Evolutionary conservation across 2,329 filamentous ascomycete species (phyloP).

Genomic region (Aotearoamyces nothofagi): DNA sequence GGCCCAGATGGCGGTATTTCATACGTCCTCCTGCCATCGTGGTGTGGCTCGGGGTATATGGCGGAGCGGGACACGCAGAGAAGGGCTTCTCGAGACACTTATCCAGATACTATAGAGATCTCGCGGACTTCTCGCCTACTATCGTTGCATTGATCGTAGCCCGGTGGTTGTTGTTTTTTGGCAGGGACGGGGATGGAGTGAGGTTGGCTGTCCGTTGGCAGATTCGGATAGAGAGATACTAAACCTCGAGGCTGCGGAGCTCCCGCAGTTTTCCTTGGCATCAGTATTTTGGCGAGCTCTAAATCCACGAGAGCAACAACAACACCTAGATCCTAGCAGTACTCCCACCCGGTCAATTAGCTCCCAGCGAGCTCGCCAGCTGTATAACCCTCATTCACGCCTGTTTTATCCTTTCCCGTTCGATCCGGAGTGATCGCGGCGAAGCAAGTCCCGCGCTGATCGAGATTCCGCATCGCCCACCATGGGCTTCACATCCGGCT

Average conservation of each 20-base stretch:
- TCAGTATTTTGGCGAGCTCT: constrained; percentile 10
- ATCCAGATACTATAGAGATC: background rate
- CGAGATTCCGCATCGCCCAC: constrained; percentile 4
- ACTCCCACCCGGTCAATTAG: background rate
- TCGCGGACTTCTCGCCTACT: background rate
- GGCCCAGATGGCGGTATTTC: constrained; percentile 81
- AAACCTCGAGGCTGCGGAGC: constrained; percentile 1
- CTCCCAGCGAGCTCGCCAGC: too few species aligned
- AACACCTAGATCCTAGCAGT: background rate
- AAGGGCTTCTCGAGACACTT: background rate
- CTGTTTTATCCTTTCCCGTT: background rate
- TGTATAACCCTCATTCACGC: background rate
- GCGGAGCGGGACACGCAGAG: constrained; percentile 1
- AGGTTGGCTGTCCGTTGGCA: background rate
- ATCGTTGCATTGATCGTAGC: background rate
- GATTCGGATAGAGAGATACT: background rate
- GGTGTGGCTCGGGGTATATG: constrained; percentile 3
- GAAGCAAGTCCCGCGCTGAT: background rate
- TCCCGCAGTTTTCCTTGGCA: constrained; percentile 5
- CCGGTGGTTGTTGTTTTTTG: background rate
- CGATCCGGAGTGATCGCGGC: background rate
- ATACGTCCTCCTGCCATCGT: constrained; percentile 73
- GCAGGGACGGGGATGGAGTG: background rate
- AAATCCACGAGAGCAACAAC: constrained; percentile 4
- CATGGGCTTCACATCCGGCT: constrained; percentile 64